Conservation (phyloP, 441 rosid species). For the Erodium moschatum region DNA sequence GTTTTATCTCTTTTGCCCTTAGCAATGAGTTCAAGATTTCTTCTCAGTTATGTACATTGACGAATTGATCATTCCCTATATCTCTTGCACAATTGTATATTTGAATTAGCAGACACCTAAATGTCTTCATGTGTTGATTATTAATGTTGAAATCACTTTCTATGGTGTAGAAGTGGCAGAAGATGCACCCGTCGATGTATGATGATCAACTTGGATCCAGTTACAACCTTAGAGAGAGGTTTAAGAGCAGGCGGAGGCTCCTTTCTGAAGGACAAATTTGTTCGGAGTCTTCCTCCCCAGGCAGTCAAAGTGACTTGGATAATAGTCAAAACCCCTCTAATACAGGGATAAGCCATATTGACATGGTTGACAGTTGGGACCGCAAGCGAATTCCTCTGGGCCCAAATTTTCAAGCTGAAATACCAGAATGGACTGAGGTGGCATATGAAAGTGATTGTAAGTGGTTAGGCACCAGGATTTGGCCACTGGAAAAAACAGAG, state of each 20-base stretch:
- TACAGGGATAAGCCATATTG: slow-evolving; percentile 19
- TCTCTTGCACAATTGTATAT: slow-evolving; percentile 1
- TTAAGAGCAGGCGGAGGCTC: slow-evolving; percentile 21
- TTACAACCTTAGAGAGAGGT: slow-evolving; percentile 61
- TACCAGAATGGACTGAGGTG: slow-evolving; percentile 57
- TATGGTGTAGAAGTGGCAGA: slow-evolving; percentile 50
- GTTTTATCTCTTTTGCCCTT: background rate
- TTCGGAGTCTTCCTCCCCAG: too few relatives aligned
- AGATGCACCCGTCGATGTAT: slow-evolving; percentile 71
- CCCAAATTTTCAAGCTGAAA: slow-evolving; percentile 53
- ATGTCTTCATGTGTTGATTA: background rate
- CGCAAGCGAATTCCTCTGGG: slow-evolving; percentile 45
- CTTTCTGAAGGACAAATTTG: slow-evolving; percentile 9
- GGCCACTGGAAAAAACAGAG: slow-evolving; percentile 52
- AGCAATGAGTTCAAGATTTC: background rate
- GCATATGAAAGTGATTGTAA: slow-evolving; percentile 49
- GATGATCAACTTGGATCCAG: slow-evolving; percentile 52
- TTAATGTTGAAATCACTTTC: slow-evolving; percentile 17
- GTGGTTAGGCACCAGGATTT: slow-evolving; percentile 63
- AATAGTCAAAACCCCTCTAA: slow-evolving; percentile 9
- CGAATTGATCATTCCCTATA: background rate
- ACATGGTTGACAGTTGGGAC: slow-evolving; percentile 28
- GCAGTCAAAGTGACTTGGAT: too few relatives aligned
- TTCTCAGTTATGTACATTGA: background rate
- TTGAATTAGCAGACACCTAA: background rate